phyloP scores from a whole-genome alignment of 495 filamentous ascomycete species.

The Echria macrotheca region DNA sequence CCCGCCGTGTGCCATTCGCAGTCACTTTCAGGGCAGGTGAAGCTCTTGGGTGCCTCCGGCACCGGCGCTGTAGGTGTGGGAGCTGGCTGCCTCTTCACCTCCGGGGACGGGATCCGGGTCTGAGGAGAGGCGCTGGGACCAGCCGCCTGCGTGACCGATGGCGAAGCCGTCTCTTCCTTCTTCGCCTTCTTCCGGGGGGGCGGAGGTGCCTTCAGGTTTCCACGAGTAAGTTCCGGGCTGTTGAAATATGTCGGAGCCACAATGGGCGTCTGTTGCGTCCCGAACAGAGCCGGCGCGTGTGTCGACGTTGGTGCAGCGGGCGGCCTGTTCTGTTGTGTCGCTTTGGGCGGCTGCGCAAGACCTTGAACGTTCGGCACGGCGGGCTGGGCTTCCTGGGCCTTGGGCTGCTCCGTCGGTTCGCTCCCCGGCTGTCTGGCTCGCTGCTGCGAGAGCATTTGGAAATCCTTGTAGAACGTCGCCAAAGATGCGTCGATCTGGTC shows the following conservation, averaged over 20 bases:
- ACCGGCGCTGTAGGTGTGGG: constrained; percentile 31
- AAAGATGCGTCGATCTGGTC: too few species aligned
- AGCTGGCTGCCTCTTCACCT: constrained; percentile 39
- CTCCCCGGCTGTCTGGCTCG: too few species aligned
- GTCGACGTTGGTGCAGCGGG: constrained; percentile 59
- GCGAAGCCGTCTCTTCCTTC: constrained; percentile 29
- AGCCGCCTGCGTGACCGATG: constrained; percentile 19
- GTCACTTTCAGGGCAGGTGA: constrained; percentile 37
- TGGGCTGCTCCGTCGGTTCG: too few species aligned
- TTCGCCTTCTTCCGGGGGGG: constrained; percentile 49
- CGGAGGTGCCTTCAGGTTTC: constrained; percentile 47
- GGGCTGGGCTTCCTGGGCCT: constrained; percentile 49
- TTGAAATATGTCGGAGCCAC: constrained; percentile 56
- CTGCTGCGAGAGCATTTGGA: too few species aligned
- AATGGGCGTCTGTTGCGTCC: constrained; percentile 63
- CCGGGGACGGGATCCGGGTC: constrained; percentile 41
- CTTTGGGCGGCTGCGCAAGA: too few species aligned
- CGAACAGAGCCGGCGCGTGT: constrained; percentile 62
- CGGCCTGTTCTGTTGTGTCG: constrained; percentile 43
- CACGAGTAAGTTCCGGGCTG: constrained; percentile 39
- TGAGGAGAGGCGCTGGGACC: constrained; percentile 43
- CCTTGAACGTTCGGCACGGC: constrained; percentile 14
- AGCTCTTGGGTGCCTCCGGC: constrained; percentile 23
- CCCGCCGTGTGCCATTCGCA: constrained; percentile 46
- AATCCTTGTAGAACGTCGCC: too few species aligned